Percentiles rank a stretch among this genome's conserved stretches.
phyloP scores from a whole-genome alignment of 176 grass and related monocot genomes.

The Hsuehochloa calcarea region DNA sequence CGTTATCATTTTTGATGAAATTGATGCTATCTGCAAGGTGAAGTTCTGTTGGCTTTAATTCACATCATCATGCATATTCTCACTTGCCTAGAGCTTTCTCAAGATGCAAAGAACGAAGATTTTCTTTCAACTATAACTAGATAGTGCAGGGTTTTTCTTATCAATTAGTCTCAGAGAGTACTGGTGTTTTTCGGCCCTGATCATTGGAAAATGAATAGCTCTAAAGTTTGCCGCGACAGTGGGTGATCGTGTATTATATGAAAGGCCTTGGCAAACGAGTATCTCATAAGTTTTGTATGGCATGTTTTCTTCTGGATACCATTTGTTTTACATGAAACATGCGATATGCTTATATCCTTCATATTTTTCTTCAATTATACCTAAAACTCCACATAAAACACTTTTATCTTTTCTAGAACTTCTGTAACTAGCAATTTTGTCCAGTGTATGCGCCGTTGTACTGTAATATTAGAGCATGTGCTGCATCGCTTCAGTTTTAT shows the following conservation, averaged over 20 bases:
- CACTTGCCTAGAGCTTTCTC: conserved; percentile 8
- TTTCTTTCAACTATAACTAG: not conserved
- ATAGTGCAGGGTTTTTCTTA: conserved; percentile 2
- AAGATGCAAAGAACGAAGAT: conserved; percentile 3
- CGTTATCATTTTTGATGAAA: conserved; percentile 99
- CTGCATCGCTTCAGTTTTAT: conserved; percentile 10
- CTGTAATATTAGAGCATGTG: not conserved
- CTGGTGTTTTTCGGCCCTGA: not conserved
- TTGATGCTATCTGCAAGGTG: conserved; percentile 84
- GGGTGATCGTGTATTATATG: conserved; percentile 1
- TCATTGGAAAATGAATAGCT: not conserved
- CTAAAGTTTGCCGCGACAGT: not conserved
- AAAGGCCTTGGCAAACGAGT: not conserved
- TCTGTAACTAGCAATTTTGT: conserved; percentile 14
- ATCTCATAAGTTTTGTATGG: conserved; percentile 2
- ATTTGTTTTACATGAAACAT: conserved; percentile 18
- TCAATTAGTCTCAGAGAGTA: not conserved
- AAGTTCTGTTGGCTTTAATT: conserved; percentile 18
- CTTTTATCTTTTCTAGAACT: conserved; percentile 2
- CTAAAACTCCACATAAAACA: not conserved
- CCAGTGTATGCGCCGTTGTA: not conserved
- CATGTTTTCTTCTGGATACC: conserved; percentile 3
- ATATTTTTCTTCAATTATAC: conserved; percentile 7
- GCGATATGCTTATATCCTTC: conserved; percentile 12
- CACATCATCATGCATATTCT: not conserved